Percentiles rank a stretch among this genome's conserved stretches.
Conservation (phyloP, 2,329 filamentous ascomycete species). For the Gnomoniopsis sp. region DNA sequence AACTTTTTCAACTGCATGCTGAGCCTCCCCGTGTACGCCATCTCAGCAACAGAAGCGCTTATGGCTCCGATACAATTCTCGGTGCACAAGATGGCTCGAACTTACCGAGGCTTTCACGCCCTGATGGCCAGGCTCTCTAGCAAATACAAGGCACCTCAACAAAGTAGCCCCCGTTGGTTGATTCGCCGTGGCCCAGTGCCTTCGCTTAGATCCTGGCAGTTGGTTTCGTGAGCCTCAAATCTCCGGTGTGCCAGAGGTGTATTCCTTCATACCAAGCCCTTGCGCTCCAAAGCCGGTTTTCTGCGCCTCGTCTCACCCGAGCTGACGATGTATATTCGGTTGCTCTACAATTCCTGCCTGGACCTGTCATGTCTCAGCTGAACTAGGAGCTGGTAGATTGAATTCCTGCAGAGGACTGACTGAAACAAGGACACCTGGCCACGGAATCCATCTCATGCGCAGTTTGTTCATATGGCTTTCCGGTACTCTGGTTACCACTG, state of each 20-base stretch:
- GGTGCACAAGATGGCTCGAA: neutral
- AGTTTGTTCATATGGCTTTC: too few species aligned
- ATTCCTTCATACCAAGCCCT: neutral
- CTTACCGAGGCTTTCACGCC: neutral
- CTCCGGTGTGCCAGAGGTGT: neutral
- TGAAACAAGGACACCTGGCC: too few species aligned
- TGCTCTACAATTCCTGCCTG: neutral
- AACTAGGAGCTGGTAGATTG: neutral
- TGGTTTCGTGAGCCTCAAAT: neutral
- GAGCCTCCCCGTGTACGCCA: neutral
- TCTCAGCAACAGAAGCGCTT: neutral
- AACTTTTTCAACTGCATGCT: neutral
- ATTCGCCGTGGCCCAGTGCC: conserved; percentile 8
- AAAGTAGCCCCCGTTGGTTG: neutral
- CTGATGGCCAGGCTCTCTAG: neutral
- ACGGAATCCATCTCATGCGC: too few species aligned
- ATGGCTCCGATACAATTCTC: neutral
- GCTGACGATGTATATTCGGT: neutral
- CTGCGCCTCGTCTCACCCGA: neutral
- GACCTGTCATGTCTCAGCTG: neutral
- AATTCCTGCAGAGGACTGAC: too few species aligned
- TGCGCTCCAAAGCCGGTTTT: neutral
- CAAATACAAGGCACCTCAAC: neutral
- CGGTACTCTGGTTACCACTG: too few species aligned
- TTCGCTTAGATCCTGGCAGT: conserved; percentile 1